A percentile compares a stretch with the other conserved stretches of the same genome.
phyloP scores from a whole-genome alignment of 2,329 filamentous ascomycete genomes.

The Fusarium pseudograminearum region DNA sequence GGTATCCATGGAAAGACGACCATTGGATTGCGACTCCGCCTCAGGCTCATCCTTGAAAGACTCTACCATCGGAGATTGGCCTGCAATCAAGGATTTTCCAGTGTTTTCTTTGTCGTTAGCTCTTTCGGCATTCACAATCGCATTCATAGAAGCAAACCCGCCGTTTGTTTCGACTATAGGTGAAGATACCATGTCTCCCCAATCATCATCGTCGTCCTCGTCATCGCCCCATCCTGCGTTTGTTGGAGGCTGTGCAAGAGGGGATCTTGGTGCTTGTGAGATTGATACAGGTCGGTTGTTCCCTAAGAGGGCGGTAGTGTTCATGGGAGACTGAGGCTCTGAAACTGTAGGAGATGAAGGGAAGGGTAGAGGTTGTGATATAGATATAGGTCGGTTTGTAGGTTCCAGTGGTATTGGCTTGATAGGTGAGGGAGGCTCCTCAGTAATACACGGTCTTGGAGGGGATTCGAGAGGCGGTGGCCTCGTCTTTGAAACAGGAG shows the following conservation, averaged over 20 bases:
- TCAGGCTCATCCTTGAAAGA: background rate
- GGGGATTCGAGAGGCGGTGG: constrained; percentile 3
- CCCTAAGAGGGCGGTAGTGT: constrained; percentile 17
- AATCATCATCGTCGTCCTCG: constrained; percentile 67
- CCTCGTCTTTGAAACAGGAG: constrained; percentile 7
- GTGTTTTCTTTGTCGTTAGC: constrained; percentile 5
- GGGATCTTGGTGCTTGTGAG: constrained; percentile 38
- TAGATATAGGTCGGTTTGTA: constrained; percentile 35
- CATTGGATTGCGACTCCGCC: background rate
- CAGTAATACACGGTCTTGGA: constrained; percentile 15
- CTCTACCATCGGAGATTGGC: constrained; percentile 21
- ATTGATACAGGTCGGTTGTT: constrained; percentile 32
- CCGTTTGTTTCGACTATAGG: constrained; percentile 42
- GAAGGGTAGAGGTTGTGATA: constrained; percentile 34
- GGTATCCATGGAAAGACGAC: constrained; percentile 27
- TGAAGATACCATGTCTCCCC: constrained; percentile 69
- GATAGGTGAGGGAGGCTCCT: constrained; percentile 32
- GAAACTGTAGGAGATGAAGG: constrained; percentile 31
- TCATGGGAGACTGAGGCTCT: constrained; percentile 30
- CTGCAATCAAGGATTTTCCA: constrained; percentile 22
- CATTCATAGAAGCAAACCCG: constrained; percentile 36
- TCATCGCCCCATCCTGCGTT: constrained; percentile 37
- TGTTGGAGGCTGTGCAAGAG: constrained; percentile 39
- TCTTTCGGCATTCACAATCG: constrained; percentile 8
- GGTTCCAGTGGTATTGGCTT: constrained; percentile 33